Conservation (phyloP, 2,329 filamentous ascomycete genomes). For the Paraphoma chrysanthemicola region DNA sequence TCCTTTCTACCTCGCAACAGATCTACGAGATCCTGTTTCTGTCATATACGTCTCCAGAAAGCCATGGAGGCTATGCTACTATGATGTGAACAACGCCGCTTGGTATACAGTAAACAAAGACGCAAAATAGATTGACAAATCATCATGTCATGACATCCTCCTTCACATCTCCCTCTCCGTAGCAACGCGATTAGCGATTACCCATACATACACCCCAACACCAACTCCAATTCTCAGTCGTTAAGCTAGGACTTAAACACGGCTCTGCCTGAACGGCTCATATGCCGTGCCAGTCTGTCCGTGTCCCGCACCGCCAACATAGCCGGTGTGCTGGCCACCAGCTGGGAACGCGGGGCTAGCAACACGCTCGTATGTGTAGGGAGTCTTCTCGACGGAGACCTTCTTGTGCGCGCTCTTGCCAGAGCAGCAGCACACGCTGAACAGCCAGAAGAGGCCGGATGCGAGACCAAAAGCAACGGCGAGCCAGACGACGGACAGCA, state of each 20-base stretch:
- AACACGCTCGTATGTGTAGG: slow-evolving; percentile 67
- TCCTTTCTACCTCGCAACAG: no score
- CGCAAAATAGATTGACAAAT: not conserved
- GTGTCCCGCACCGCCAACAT: slow-evolving; percentile 25
- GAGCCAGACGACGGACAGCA: slow-evolving; percentile 79
- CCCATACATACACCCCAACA: not conserved
- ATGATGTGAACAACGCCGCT: not conserved
- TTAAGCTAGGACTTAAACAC: slow-evolving; percentile 19
- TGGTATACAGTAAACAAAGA: not conserved
- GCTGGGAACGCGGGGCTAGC: slow-evolving; percentile 49
- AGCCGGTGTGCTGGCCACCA: slow-evolving; percentile 25
- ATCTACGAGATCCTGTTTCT: not conserved
- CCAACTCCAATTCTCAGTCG: not conserved
- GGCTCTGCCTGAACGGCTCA: slow-evolving; percentile 52
- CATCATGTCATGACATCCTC: slow-evolving; percentile 5
- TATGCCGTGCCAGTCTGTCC: slow-evolving; percentile 43
- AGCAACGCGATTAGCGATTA: slow-evolving; percentile 1
- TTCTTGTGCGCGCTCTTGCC: slow-evolving; percentile 62
- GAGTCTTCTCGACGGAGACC: slow-evolving; percentile 64
- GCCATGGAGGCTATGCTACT: not conserved
- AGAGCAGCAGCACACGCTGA: slow-evolving; percentile 90
- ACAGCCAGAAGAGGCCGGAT: slow-evolving; percentile 86
- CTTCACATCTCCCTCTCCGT: not conserved
- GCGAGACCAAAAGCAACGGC: slow-evolving; percentile 77
- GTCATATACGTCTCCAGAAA: not conserved